Conservation (phyloP, 164 flowering plant species). For the Nelumbo lutea region DNA sequence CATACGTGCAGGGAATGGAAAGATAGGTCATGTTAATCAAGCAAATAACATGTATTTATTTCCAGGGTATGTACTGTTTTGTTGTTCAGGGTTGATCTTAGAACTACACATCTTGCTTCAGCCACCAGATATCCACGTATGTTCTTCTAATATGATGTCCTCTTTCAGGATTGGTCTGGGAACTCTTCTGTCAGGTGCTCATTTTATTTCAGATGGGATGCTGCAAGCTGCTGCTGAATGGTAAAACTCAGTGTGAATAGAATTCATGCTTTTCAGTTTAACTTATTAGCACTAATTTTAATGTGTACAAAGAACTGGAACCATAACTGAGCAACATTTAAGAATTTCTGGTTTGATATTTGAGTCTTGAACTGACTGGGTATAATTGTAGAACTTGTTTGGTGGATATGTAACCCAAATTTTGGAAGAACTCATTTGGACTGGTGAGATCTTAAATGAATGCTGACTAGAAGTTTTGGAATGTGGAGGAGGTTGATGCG, state of each 20-base stretch:
- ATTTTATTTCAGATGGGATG: slow-evolving; percentile 84
- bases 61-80: slow-evolving; percentile 68
- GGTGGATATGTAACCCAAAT: too few relatives aligned
- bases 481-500: too few relatives aligned
- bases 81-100: neutral
- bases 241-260: slow-evolving; percentile 30
- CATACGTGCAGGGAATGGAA: slow-evolving; percentile 59
- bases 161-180: slow-evolving; percentile 90
- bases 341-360: neutral
- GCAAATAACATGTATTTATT: slow-evolving; percentile 98
- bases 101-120: neutral
- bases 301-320: neutral
- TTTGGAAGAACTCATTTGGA: too few relatives aligned
- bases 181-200: slow-evolving; percentile 83
- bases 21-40: slow-evolving; percentile 89
- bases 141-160: slow-evolving; percentile 6
- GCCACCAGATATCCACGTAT: neutral
- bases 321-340: neutral
- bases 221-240: slow-evolving; percentile 94
- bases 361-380: neutral
- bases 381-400: too few relatives aligned
- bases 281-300: neutral
- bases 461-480: too few relatives aligned
- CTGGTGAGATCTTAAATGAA: too few relatives aligned
- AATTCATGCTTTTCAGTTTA: neutral